Evolutionary conservation across 805 yeast species (phyloP), one percentile per base, ranked within the genome.

Genomic region (Candida manassasensis): DNA sequence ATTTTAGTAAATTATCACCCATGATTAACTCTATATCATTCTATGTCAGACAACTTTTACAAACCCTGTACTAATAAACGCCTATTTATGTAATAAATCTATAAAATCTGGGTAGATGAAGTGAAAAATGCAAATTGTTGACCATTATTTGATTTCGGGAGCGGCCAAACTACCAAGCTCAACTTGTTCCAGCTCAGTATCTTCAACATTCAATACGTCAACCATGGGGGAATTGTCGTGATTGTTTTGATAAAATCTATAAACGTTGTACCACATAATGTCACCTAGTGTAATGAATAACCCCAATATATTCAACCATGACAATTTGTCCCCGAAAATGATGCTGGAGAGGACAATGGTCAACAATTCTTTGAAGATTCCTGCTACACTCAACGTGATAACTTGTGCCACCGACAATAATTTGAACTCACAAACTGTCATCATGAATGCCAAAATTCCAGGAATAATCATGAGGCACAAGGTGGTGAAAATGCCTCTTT

Each of bases 391-490:
- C 19, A 93, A 61, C 0, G 98, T 89, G 29, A 89, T 69, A 10
- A 93, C 87, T 37, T 86, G 84, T 0, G 96, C 84, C 28, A 81
- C 76, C 37, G 84, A 81, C 35, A 93, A 69, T 6, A 93, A 75
- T 38, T 84, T 79, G 61, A 85, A 89, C 57, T 90, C 98, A 47
- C 85, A 77, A 2, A 87, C 60, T 0, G 96, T 90, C 90, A 93
- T 83, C 53, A 84, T 73, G 52, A 89, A 89, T 2, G 96, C 97
- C 26, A 85, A 61, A 2, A 84, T 42, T 0, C 97, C 97, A 0
- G 98, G 98, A 13, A 87, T 64, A 4, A 82, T 49, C 51, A 90
- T 62, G 24, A 87, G 57, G 0, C 71, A 24, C 4, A 81, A 48
- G 3, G 94, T 85, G 29, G 60, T 52, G 0, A 69, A 36, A 2